These are phyloP conservation scores for Mucor irregularis DNA, from an alignment of 371 early-diverging fungal genomes.

Conservation along the genomic window DNA sequence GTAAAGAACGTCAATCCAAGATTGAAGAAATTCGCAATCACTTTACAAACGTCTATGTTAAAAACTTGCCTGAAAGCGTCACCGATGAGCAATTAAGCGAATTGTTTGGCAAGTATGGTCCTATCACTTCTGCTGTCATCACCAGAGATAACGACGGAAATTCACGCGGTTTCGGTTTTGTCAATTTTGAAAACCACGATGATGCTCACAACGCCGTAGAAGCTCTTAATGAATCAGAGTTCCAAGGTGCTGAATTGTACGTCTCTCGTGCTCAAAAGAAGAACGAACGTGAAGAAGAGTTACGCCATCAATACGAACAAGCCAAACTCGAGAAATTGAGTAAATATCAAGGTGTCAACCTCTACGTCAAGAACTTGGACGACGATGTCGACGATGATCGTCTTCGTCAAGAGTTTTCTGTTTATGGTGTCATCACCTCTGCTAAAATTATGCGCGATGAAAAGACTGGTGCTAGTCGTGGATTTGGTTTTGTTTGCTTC, in stretches of 20 bases:
- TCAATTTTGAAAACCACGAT: conserved; percentile 87
- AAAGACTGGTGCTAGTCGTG: conserved; percentile 57
- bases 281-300: conserved; percentile 88
- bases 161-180: conserved; percentile 86
- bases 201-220: conserved; percentile 83
- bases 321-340: conserved; percentile 79
- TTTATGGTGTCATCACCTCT: conserved; percentile 85
- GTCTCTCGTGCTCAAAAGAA: conserved; percentile 96
- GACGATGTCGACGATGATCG: conserved; percentile 84
- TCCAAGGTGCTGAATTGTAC: conserved; percentile 78
- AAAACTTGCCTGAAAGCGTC: conserved; percentile 80
- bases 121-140: conserved; percentile 70
- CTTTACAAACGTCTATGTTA: conserved; percentile 94
- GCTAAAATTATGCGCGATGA: conserved; percentile 92
- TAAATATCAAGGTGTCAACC: conserved; percentile 92
- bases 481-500: conserved; percentile 81
- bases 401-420: conserved; percentile 85
- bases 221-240: conserved; percentile 78
- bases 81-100: conserved; percentile 70
- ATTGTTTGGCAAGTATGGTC: conserved; percentile 77
- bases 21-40: conserved; percentile 74
- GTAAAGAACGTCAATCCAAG: conserved; percentile 80
- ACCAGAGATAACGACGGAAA: conserved; percentile 66
- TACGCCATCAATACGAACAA: conserved; percentile 82
- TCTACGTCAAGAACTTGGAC: conserved; percentile 92